Percentiles rank a stretch among this genome's conserved stretches.
These are phyloP conservation scores for Neurospora sp. DNA, from an alignment of 495 filamentous ascomycete genomes.

Conservation along the genomic window DNA sequence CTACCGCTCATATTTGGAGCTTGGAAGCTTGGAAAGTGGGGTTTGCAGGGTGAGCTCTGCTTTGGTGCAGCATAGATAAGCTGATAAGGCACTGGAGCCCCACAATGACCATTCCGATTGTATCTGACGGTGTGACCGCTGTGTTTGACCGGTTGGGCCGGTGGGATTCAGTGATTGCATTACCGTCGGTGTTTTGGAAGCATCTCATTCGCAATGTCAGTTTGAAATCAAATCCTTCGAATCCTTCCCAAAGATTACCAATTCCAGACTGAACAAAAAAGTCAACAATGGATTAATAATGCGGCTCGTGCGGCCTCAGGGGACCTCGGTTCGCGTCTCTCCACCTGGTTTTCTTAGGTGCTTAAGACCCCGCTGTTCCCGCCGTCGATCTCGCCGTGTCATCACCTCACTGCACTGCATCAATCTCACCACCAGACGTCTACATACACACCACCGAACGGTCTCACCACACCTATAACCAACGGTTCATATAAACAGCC, in stretches of 20 bases:
- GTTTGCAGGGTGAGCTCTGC: neutral
- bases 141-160: neutral
- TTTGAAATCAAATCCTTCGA: neutral
- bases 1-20: neutral
- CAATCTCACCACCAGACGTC: neutral
- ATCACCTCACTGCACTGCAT: neutral
- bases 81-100: neutral
- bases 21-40: neutral
- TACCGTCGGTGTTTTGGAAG: neutral
- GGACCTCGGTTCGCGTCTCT: neutral
- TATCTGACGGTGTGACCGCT: neutral
- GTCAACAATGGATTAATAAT: neutral
- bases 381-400: neutral
- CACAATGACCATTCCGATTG: neutral
- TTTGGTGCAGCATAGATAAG: neutral
- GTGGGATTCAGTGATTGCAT: neutral
- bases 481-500: neutral
- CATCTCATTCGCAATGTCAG: neutral
- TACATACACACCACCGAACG: neutral
- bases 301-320: neutral
- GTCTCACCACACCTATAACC: neutral
- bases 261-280: neutral
- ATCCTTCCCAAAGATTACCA: neutral
- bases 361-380: neutral
- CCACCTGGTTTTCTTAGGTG: neutral